Percentiles rank a stretch among this genome's conserved stretches.
Conservation (phyloP, 2,329 filamentous ascomycete genomes). For the Phoma herbarum region DNA sequence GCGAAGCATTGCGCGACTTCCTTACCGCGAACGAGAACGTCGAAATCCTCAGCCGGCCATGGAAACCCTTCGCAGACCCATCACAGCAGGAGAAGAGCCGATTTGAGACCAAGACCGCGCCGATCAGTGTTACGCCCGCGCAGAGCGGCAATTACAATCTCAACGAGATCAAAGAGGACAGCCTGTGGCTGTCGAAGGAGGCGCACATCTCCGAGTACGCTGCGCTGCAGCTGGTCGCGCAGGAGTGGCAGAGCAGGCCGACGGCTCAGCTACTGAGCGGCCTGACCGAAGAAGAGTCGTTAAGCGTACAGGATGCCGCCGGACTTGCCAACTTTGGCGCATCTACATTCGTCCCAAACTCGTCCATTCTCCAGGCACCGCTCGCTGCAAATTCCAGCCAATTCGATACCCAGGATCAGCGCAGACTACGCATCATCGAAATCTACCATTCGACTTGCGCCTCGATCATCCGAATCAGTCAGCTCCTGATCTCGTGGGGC, state of each 20-base stretch:
- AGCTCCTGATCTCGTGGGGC: conserved; percentile 49
- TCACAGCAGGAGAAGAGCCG: conserved; percentile 71
- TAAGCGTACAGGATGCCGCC: conserved; percentile 77
- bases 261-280: conserved; percentile 74
- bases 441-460: conserved; percentile 77
- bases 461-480: conserved; percentile 55
- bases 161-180: conserved; percentile 82
- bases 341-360: conserved; percentile 57
- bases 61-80: conserved; percentile 71
- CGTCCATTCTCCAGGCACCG: conserved; percentile 51
- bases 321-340: conserved; percentile 69
- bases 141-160: conserved; percentile 74
- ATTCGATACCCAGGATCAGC: conserved; percentile 70
- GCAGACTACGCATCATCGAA: conserved; percentile 73
- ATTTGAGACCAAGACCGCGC: conserved; percentile 85
- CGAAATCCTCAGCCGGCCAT: conserved; percentile 72
- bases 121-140: conserved; percentile 80
- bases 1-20: conserved; percentile 67
- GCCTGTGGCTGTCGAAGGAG: conserved; percentile 83
- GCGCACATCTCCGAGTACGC: conserved; percentile 81
- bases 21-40: conserved; percentile 74
- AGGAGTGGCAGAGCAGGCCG: conserved; percentile 86
- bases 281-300: conserved; percentile 79
- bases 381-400: conserved; percentile 31
- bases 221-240: conserved; percentile 78